phyloP scores from a whole-genome alignment of 2,329 filamentous ascomycete species.

The Dactylonectria macrodidyma region DNA sequence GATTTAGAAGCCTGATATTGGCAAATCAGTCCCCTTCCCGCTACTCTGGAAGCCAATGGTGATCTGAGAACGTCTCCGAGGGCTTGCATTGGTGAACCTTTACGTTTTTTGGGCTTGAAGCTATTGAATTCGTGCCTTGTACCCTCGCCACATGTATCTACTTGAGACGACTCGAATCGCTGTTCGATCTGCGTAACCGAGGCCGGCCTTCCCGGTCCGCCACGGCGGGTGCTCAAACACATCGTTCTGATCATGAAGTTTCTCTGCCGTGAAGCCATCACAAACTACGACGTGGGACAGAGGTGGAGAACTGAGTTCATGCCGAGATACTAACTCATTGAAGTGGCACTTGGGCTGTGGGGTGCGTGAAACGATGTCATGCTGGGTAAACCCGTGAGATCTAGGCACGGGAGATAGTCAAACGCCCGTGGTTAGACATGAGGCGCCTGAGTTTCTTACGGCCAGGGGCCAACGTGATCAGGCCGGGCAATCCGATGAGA shows the following conservation, averaged over 20 bases:
- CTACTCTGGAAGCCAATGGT: not conserved
- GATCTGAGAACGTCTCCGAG: not conserved
- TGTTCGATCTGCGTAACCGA: not conserved
- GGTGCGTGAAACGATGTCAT: not conserved
- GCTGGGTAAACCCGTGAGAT: not conserved
- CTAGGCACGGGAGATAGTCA: not conserved
- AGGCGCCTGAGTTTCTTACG: not conserved
- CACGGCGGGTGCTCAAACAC: not conserved
- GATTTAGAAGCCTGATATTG: not conserved
- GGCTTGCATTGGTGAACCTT: not conserved
- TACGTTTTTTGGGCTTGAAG: not conserved
- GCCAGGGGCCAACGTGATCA: not conserved
- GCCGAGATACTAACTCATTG: not conserved
- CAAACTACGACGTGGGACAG: not conserved
- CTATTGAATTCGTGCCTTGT: not conserved
- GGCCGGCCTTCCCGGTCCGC: not conserved
- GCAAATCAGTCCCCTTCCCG: not conserved
- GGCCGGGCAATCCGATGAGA: not conserved
- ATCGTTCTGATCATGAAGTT: not conserved
- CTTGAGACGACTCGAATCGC: not conserved
- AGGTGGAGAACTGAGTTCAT: not conserved
- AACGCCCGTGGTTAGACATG: not conserved
- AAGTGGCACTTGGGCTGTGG: constrained; percentile 2
- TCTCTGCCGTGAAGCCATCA: not conserved
- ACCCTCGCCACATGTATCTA: not conserved